A percentile compares a stretch with the other conserved stretches of the same genome.
Evolutionary conservation across 208 protist species (phyloP).

Genomic region (Wallacemonas collosoma): DNA sequence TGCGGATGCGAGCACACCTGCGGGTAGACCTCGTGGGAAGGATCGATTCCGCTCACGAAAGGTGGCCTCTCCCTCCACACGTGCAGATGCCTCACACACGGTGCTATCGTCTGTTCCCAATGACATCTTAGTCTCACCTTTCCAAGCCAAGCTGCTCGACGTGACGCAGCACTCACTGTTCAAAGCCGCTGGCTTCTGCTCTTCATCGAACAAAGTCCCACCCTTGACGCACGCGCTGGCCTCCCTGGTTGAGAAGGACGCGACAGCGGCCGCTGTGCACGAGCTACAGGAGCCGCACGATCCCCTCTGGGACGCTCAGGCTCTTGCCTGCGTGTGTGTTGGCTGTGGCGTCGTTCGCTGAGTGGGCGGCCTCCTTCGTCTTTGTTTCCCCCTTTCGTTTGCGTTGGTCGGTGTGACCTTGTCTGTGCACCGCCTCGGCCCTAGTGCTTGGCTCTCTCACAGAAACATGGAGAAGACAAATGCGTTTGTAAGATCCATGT

Average conservation of each 20-base stretch:
- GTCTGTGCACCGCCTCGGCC: too few species aligned
- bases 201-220: conserved; percentile 29
- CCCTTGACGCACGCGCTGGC: conserved; percentile 46
- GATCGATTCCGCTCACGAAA: not conserved
- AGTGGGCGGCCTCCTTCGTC: not conserved
- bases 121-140: conserved; percentile 38
- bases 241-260: conserved; percentile 35
- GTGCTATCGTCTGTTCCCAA: conserved; percentile 13
- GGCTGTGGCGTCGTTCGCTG: conserved; percentile 41
- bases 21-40: not conserved
- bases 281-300: conserved; percentile 42
- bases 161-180: conserved; percentile 69
- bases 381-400: too few species aligned
- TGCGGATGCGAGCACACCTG: not conserved
- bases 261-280: conserved; percentile 36
- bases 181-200: conserved; percentile 49
- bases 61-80: not conserved
- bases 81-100: not conserved
- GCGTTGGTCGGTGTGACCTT: too few species aligned
- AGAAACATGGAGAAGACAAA: too few species aligned
- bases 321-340: conserved; percentile 65
- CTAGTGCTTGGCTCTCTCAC: too few species aligned
- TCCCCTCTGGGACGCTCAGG: conserved; percentile 83
- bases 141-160: conserved; percentile 54
- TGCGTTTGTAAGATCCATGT: too few species aligned